These are phyloP conservation scores for Capronia americana DNA, from an alignment of 2,329 filamentous ascomycete genomes.

Conservation along the genomic window DNA sequence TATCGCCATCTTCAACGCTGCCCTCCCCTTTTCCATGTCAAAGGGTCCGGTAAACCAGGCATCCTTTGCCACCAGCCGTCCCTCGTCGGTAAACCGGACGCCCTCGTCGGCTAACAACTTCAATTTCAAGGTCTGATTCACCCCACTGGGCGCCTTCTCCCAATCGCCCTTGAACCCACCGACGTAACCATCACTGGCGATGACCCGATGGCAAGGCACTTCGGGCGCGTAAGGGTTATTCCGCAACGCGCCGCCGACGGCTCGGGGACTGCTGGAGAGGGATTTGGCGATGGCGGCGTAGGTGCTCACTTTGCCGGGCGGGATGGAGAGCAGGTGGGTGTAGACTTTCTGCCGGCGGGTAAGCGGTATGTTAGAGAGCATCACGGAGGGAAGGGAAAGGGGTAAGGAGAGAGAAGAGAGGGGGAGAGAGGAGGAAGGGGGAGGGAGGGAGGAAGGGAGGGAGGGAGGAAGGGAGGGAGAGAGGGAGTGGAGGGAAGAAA, in stretches of 20 bases:
- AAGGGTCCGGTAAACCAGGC: slow-evolving; percentile 36
- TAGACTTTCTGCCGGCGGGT: slow-evolving; percentile 60
- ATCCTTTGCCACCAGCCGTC: slow-evolving; percentile 36
- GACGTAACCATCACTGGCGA: slow-evolving; percentile 44
- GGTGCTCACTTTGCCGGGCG: slow-evolving; percentile 74
- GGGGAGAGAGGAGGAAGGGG: too few species aligned
- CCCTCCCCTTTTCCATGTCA: slow-evolving; percentile 17
- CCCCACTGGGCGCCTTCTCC: slow-evolving; percentile 53
- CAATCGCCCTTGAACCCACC: slow-evolving; percentile 58
- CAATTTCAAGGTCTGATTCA: slow-evolving; percentile 51
- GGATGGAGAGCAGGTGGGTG: slow-evolving; percentile 75
- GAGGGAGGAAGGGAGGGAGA: too few species aligned
- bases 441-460: too few species aligned
- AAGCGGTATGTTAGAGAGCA: neutral
- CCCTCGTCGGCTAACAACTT: slow-evolving; percentile 46
- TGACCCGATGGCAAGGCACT: slow-evolving; percentile 51
- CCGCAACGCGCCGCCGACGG: slow-evolving; percentile 50
- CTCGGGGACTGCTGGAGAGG: slow-evolving; percentile 40
- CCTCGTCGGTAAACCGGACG: slow-evolving; percentile 44
- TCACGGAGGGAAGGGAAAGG: neutral
- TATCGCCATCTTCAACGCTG: slow-evolving; percentile 10
- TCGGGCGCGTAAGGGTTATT: slow-evolving; percentile 53
- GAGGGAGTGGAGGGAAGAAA: too few species aligned
- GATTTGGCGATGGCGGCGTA: slow-evolving; percentile 74
- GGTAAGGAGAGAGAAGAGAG: too few species aligned